Conservation (phyloP, 257 asterid species). For the Vinca minor region DNA sequence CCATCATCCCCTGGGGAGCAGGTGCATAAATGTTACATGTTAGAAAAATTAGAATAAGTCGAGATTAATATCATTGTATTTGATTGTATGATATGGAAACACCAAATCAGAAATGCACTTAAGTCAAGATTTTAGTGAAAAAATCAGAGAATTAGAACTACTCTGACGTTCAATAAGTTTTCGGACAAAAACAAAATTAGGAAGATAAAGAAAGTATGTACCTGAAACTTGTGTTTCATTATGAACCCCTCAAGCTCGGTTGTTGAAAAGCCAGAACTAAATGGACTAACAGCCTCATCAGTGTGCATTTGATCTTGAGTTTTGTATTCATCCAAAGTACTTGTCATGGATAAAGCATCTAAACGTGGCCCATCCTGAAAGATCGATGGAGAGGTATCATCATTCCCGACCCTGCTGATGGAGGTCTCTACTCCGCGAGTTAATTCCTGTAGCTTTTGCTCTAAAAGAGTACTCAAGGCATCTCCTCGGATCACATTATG, state of each 20-base stretch:
- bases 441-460: slow-evolving; percentile 67
- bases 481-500: slow-evolving; percentile 47
- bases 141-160: background rate
- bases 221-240: slow-evolving; percentile 37
- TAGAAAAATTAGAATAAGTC: background rate
- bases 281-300: slow-evolving; percentile 28
- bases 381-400: slow-evolving; percentile 16
- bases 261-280: slow-evolving; percentile 22
- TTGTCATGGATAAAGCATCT: slow-evolving; percentile 24
- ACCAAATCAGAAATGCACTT: background rate
- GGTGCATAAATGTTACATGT: background rate
- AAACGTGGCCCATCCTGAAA: slow-evolving; percentile 23
- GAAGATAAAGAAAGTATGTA: slow-evolving; percentile 11
- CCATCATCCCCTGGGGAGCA: slow-evolving; percentile 28
- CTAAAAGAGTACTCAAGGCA: slow-evolving; percentile 64
- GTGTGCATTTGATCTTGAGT: slow-evolving; percentile 25
- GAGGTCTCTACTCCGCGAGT: slow-evolving; percentile 54
- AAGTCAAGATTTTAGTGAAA: background rate
- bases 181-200: background rate
- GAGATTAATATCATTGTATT: background rate
- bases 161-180: background rate
- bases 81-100: too few relatives aligned
- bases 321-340: slow-evolving; percentile 22
- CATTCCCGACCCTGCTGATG: slow-evolving; percentile 22
- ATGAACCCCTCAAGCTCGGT: slow-evolving; percentile 23